These are phyloP conservation scores for Glomus cerebriforme DNA, from an alignment of 192 early-diverging fungal species.

Conservation along the genomic window DNA sequence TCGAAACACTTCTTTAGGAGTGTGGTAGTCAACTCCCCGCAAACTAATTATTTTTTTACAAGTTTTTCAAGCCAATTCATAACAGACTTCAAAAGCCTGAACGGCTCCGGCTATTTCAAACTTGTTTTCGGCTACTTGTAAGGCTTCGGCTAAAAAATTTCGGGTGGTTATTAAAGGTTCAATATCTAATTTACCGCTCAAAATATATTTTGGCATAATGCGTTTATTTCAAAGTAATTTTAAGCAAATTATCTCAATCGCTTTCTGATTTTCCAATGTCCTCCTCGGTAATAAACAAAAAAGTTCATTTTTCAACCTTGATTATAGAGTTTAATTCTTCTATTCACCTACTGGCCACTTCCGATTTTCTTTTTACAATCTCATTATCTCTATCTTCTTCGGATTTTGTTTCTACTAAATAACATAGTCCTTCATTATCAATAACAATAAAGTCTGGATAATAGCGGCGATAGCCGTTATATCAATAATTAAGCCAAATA, in stretches of 20 bases:
- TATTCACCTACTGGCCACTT: background rate
- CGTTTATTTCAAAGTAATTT: background rate
- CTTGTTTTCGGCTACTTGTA: background rate
- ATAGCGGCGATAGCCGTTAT: background rate
- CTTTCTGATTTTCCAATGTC: conserved; percentile 16
- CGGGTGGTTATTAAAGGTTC: background rate
- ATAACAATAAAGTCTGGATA: conserved; percentile 7
- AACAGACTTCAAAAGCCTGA: conserved; percentile 7
- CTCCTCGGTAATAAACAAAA: conserved; percentile 24
- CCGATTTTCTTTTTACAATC: too few species aligned
- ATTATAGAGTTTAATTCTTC: background rate
- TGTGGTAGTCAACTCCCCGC: background rate
- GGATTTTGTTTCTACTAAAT: conserved; percentile 8
- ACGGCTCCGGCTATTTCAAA: conserved; percentile 3
- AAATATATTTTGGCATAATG: background rate
- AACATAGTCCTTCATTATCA: background rate
- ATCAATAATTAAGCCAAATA: background rate
- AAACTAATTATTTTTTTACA: background rate
- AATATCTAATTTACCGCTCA: background rate
- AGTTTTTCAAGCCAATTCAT: conserved; percentile 2
- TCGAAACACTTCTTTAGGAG: background rate
- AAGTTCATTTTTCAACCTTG: conserved; percentile 20
- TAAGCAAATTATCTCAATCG: conserved; percentile 8
- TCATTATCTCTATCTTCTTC: background rate
- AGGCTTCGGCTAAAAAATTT: background rate